A percentile compares a stretch with the other conserved stretches of the same genome.
Evolutionary conservation across 2,329 filamentous ascomycete genomes (phyloP).

Genomic region (Huntiella bhutanensis): DNA sequence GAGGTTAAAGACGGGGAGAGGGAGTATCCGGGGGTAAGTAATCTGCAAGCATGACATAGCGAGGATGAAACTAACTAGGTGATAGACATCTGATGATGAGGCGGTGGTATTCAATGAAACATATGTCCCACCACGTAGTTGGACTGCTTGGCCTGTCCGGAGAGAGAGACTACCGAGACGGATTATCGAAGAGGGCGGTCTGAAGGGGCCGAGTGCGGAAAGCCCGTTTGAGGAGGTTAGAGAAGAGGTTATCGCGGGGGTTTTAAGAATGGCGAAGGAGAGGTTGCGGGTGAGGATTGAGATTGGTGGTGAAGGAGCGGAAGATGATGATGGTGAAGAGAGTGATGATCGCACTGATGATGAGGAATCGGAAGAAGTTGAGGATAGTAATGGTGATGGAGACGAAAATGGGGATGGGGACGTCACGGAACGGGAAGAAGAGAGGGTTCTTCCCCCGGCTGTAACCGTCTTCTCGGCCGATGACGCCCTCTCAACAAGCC

Average conservation of each 20-base stretch:
- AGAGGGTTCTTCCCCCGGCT: conserved; percentile 14
- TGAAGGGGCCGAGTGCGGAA: background rate
- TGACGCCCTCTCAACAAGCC: conserved; percentile 43
- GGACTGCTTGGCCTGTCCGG: conserved; percentile 75
- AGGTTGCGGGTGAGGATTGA: conserved; percentile 3
- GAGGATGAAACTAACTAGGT: background rate
- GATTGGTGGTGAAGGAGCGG: background rate
- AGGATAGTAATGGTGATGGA: background rate
- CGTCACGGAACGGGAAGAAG: conserved; percentile 5
- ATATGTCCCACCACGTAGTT: conserved; percentile 34
- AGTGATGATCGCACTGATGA: background rate
- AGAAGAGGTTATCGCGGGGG: conserved; percentile 7
- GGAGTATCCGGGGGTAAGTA: conserved; percentile 5
- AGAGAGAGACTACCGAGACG: conserved; percentile 36
- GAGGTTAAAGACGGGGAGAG: conserved; percentile 14
- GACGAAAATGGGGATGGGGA: background rate
- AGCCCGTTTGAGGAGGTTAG: conserved; percentile 1
- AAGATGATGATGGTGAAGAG: conserved; percentile 1
- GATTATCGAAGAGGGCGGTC: background rate
- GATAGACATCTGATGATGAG: conserved; percentile 7
- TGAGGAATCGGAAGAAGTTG: background rate
- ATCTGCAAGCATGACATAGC: background rate
- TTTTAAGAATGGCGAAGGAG: conserved; percentile 6
- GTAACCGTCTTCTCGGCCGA: conserved; percentile 44
- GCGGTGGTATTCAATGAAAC: conserved; percentile 5